These are phyloP conservation scores for Trypanosoma cruzi DNA, from an alignment of 208 protist species.

Conservation along the genomic window DNA sequence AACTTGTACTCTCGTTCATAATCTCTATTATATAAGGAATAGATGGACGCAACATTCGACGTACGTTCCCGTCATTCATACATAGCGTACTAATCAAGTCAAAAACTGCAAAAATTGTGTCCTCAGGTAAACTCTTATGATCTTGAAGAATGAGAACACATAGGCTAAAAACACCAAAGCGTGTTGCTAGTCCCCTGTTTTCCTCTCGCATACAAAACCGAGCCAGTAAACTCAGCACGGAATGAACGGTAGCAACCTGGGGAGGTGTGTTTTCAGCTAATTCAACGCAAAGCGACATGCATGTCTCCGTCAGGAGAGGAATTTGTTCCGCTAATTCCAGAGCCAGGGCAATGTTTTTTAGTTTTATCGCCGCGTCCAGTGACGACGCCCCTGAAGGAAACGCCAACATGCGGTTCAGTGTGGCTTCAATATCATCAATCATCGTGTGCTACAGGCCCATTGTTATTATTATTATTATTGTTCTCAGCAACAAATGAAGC, in stretches of 20 bases:
- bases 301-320: constrained; percentile 48
- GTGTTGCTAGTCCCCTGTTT: constrained; percentile 47
- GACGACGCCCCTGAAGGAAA: constrained; percentile 28
- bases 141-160: constrained; percentile 69
- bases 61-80: constrained; percentile 44
- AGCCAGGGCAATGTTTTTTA: constrained; percentile 36
- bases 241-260: constrained; percentile 24
- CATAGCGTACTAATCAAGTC: constrained; percentile 76
- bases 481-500: constrained; percentile 8
- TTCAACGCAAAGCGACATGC: constrained; percentile 52
- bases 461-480: not conserved
- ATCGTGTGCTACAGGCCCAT: not conserved
- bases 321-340: constrained; percentile 31
- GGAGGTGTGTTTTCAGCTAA: constrained; percentile 47
- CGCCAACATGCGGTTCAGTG: constrained; percentile 46
- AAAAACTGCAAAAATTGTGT: constrained; percentile 70
- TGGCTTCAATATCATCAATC: constrained; percentile 31
- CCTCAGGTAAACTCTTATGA: constrained; percentile 35
- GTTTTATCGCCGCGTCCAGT: constrained; percentile 30
- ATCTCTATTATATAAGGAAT: constrained; percentile 69
- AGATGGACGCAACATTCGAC: constrained; percentile 47
- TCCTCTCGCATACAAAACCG: constrained; percentile 70
- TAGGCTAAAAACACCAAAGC: constrained; percentile 54
- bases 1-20: constrained; percentile 42
- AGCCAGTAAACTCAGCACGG: constrained; percentile 55